phyloP scores from a whole-genome alignment of 768 basidiomycete species.

The Podaxis sp. region DNA sequence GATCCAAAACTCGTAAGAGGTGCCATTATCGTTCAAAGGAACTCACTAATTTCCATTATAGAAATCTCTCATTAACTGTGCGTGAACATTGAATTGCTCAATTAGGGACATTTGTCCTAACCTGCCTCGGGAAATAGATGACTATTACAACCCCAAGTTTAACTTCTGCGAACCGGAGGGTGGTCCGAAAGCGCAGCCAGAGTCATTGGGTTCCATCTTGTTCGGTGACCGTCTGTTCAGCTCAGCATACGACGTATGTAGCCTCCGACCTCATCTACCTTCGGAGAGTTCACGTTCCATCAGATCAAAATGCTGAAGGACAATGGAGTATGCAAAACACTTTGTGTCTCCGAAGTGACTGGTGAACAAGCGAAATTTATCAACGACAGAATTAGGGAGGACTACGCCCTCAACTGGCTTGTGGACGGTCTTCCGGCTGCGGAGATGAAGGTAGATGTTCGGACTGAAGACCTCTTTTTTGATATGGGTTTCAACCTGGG shows the following conservation, averaged over 20 bases:
- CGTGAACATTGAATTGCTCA: conserved; percentile 20
- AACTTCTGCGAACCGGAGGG: conserved; percentile 82
- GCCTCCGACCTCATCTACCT: not conserved
- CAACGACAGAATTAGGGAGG: conserved; percentile 87
- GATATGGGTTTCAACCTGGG: conserved; percentile 97
- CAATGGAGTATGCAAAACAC: conserved; percentile 69
- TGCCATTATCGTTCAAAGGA: not conserved
- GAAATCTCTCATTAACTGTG: conserved; percentile 93
- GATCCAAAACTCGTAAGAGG: conserved; percentile 71
- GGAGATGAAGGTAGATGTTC: conserved; percentile 83
- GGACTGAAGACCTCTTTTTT: conserved; percentile 84
- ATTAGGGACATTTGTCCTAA: not conserved
- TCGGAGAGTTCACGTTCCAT: conserved; percentile 10
- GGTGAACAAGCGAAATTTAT: conserved; percentile 83
- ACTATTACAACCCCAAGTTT: conserved; percentile 88
- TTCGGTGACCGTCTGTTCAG: conserved; percentile 95
- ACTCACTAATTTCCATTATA: conserved; percentile 27
- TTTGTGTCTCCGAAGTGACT: conserved; percentile 66
- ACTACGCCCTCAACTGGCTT: conserved; percentile 94
- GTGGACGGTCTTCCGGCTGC: conserved; percentile 93
- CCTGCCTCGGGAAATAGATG: conserved; percentile 52
- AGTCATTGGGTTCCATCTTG: conserved; percentile 90
- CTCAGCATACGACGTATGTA: conserved; percentile 80
- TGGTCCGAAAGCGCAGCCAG: conserved; percentile 74
- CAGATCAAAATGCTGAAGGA: conserved; percentile 83